phyloP scores from a whole-genome alignment of 2,329 filamentous ascomycete species.

The Aspergillus fijiensis region DNA sequence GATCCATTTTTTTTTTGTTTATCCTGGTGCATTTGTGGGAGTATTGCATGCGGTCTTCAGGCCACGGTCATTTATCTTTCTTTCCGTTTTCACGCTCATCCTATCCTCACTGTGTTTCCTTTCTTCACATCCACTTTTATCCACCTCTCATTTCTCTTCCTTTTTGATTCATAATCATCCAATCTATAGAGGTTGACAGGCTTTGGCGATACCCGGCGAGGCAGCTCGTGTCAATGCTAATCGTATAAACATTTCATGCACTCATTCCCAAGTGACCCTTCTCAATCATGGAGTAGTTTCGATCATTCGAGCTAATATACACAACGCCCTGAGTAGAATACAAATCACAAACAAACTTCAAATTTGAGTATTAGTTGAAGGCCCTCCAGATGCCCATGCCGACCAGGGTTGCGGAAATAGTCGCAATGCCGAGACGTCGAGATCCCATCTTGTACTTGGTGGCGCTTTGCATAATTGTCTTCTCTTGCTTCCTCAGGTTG shows the following conservation, averaged over 20 bases:
- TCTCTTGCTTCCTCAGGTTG: conserved; percentile 66
- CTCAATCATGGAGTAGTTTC: background rate
- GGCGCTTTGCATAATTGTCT: conserved; percentile 63
- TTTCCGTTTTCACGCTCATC: conserved; percentile 14
- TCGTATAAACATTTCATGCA: conserved; percentile 9
- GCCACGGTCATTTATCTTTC: conserved; percentile 17
- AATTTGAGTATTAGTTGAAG: conserved; percentile 50
- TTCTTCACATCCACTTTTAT: conserved; percentile 11
- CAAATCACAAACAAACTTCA: background rate
- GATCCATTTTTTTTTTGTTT: conserved; percentile 24
- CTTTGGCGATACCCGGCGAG: conserved; percentile 37
- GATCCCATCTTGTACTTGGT: conserved; percentile 72
- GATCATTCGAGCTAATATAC: background rate
- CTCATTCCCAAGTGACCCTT: conserved; percentile 11
- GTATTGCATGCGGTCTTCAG: conserved; percentile 30
- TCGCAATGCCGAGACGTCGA: conserved; percentile 64
- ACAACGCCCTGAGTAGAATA: background rate
- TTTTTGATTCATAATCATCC: conserved; percentile 20
- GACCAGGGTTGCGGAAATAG: conserved; percentile 65
- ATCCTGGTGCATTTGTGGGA: conserved; percentile 35
- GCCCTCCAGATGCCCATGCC: conserved; percentile 71
- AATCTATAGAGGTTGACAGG: conserved; percentile 38
- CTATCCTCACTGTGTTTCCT: conserved; percentile 11
- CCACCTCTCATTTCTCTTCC: conserved; percentile 15
- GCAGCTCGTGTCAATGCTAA: conserved; percentile 26